Evolutionary conservation across 768 basidiomycete species (phyloP).

Genomic region (Strobilomyces dryophilus): DNA sequence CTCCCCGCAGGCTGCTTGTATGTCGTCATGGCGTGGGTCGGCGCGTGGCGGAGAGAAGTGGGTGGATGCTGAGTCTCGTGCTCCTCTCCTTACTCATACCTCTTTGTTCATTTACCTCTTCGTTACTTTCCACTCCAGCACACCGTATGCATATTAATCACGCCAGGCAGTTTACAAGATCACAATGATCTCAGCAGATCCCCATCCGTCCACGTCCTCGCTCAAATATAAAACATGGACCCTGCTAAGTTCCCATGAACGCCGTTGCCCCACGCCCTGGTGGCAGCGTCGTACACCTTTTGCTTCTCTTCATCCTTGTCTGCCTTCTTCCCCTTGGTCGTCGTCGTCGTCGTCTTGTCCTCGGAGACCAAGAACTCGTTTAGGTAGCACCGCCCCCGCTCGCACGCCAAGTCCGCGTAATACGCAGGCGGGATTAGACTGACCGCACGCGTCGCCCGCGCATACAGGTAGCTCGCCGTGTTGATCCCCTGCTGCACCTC

Average conservation of each 20-base stretch:
- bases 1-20: constrained; percentile 74
- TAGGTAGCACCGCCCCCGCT: constrained; percentile 71
- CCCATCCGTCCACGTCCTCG: background rate
- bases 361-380: constrained; percentile 63
- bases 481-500: constrained; percentile 72
- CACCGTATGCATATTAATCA: background rate
- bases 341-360: constrained; percentile 41
- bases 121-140: background rate
- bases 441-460: constrained; percentile 80
- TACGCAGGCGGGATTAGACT: constrained; percentile 78
- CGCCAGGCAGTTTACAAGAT: background rate
- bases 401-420: constrained; percentile 80
- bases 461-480: constrained; percentile 68
- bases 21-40: constrained; percentile 74
- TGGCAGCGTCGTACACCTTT: constrained; percentile 20
- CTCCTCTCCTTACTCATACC: too few species aligned
- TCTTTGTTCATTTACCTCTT: too few species aligned
- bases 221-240: constrained; percentile 73
- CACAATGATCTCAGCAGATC: too few species aligned
- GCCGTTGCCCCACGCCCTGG: constrained; percentile 48
- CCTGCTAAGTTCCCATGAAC: constrained; percentile 54
- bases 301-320: constrained; percentile 28
- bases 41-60: constrained; percentile 39
- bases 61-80: constrained; percentile 19
- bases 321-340: constrained; percentile 30